phyloP scores from a whole-genome alignment of 2,329 filamentous ascomycete species.

The Stagonosporopsis cucurbitacearum region DNA sequence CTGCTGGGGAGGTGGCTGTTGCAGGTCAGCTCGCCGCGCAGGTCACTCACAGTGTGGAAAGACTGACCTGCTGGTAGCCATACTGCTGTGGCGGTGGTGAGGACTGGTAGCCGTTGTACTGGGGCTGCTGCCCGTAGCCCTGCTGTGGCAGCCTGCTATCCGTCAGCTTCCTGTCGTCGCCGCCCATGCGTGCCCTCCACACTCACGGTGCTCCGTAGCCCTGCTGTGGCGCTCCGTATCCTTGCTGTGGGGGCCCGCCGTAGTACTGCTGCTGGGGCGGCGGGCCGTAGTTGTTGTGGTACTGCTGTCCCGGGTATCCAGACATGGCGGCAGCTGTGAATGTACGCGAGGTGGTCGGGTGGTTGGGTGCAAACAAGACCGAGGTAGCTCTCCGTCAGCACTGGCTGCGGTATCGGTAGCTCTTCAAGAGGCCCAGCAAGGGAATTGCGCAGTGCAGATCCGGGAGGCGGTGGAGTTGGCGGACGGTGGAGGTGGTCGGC shows the following conservation, averaged over 20 bases:
- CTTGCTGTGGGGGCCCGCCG: constrained; percentile 31
- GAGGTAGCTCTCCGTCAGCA: constrained; percentile 10
- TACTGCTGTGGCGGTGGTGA: constrained; percentile 53
- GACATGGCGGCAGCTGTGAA: constrained; percentile 42
- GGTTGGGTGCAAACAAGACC: constrained; percentile 2
- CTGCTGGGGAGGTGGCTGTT: constrained; percentile 45
- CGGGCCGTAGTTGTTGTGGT: constrained; percentile 49
- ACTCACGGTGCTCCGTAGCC: constrained; percentile 40
- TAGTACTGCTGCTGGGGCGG: constrained; percentile 40
- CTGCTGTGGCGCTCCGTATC: constrained; percentile 26
- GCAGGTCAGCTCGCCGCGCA: constrained; percentile 26
- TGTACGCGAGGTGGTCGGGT: constrained; percentile 3
- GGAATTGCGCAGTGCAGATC: constrained; percentile 9
- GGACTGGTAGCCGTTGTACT: constrained; percentile 48
- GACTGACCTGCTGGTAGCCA: constrained; percentile 51
- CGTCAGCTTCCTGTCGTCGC: constrained; percentile 22
- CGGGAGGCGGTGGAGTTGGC: constrained; percentile 5
- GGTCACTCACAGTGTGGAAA: background rate
- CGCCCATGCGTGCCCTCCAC: background rate
- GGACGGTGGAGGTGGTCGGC: constrained; percentile 4
- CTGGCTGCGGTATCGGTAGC: background rate
- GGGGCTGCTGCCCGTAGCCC: constrained; percentile 51
- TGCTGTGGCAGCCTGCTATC: constrained; percentile 39
- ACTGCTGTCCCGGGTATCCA: constrained; percentile 50
- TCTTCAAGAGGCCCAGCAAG: background rate